These are phyloP conservation scores for Simplicillium aogashimaense DNA, from an alignment of 2,329 filamentous ascomycete genomes.

Conservation along the genomic window DNA sequence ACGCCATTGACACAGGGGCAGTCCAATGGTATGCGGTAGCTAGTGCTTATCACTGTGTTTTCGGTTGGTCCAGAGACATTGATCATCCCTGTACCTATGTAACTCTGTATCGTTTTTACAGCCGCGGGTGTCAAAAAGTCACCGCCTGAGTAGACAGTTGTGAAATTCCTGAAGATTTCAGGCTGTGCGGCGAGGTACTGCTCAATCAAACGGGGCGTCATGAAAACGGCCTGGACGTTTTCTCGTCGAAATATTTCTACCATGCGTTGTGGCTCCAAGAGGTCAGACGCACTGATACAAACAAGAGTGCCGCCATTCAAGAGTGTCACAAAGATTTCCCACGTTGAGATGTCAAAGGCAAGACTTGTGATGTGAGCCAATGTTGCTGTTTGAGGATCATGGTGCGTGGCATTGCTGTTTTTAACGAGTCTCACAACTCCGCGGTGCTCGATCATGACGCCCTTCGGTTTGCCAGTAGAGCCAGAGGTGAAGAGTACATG, in stretches of 20 bases:
- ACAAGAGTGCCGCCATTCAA: conserved; percentile 10
- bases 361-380: conserved; percentile 6
- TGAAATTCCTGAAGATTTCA: no score
- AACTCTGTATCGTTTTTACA: conserved; percentile 1
- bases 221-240: conserved; percentile 22
- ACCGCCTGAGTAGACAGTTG: no score
- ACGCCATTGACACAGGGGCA: conserved; percentile 11
- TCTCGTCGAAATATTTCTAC: conserved; percentile 8
- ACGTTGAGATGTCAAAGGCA: conserved; percentile 8
- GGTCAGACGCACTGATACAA: conserved; percentile 4
- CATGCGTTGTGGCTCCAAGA: no score
- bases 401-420: not conserved
- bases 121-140: no score
- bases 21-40: conserved; percentile 1
- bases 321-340: conserved; percentile 7
- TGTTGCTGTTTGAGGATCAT: not conserved
- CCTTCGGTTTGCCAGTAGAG: conserved; percentile 39
- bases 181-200: conserved; percentile 8
- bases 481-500: conserved; percentile 41
- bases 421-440: conserved; percentile 7
- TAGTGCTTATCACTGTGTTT: conserved; percentile 11
- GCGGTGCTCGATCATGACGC: conserved; percentile 25
- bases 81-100: not conserved
- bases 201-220: conserved; percentile 7
- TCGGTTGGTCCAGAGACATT: conserved; percentile 15